These are phyloP conservation scores for Trichoderma afroharzianum DNA, from an alignment of 2,329 filamentous ascomycete genomes.

Conservation along the genomic window DNA sequence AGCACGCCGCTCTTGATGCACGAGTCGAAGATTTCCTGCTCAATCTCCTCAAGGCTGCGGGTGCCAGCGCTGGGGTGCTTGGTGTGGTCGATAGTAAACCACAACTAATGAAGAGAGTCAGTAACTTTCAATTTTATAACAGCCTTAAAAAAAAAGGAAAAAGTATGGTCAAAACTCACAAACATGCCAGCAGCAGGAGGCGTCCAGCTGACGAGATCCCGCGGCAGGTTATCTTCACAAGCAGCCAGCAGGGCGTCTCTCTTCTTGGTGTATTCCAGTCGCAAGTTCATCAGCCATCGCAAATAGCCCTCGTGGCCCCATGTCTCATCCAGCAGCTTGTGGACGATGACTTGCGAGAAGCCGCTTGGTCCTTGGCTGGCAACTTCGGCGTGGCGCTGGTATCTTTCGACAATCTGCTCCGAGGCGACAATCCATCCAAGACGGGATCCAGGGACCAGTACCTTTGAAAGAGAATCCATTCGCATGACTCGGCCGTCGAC, in stretches of 20 bases:
- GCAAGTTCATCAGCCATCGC: constrained; percentile 80
- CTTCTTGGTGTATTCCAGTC: constrained; percentile 75
- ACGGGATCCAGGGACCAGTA: constrained; percentile 76
- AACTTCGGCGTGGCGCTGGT: constrained; percentile 76
- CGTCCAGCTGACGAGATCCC: constrained; percentile 72
- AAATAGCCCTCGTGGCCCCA: constrained; percentile 94
- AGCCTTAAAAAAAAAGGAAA: not conserved
- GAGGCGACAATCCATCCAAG: constrained; percentile 87
- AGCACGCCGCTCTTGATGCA: constrained; percentile 75
- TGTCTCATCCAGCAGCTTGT: constrained; percentile 85
- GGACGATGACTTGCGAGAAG: constrained; percentile 77
- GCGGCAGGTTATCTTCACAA: constrained; percentile 73
- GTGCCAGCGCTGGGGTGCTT: constrained; percentile 58
- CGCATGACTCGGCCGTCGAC: constrained; percentile 83
- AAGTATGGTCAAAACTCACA: constrained; percentile 46
- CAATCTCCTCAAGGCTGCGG: constrained; percentile 61
- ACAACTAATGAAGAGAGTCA: constrained; percentile 49
- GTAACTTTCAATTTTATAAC: not conserved
- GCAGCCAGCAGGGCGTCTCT: constrained; percentile 74
- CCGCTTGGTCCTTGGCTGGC: constrained; percentile 83
- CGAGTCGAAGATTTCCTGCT: constrained; percentile 80
- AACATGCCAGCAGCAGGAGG: constrained; percentile 92
- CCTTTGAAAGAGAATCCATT: constrained; percentile 91
- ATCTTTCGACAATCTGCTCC: constrained; percentile 78
- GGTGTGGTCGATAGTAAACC: constrained; percentile 66